Conservation (phyloP, 768 basidiomycete genomes). For the Tulasnella calospora region DNA sequence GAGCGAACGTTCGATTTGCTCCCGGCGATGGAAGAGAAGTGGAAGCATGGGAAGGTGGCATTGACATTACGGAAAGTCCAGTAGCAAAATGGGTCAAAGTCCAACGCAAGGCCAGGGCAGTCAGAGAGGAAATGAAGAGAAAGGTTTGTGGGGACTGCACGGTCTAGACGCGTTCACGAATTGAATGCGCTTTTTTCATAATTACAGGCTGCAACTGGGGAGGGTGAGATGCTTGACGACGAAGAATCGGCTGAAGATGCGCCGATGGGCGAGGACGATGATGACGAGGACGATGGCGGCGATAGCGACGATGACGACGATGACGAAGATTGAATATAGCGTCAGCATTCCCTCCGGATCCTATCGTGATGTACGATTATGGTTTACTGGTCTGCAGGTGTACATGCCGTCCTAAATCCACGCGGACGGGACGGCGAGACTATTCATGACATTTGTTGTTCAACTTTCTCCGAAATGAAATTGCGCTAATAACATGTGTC, state of each 20-base stretch:
- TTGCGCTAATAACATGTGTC: not conserved
- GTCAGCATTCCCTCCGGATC: no score
- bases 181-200: not conserved
- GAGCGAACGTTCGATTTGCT: slow-evolving; percentile 66
- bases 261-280: not conserved
- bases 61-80: slow-evolving; percentile 60
- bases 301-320: not conserved
- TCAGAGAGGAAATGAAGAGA: slow-evolving; percentile 50
- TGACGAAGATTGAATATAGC: not conserved
- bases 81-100: slow-evolving; percentile 77
- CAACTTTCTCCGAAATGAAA: not conserved
- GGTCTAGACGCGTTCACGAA: not conserved
- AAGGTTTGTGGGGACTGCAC: slow-evolving; percentile 48
- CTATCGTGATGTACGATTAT: not conserved
- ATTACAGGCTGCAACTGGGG: slow-evolving; percentile 12
- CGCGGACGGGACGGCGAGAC: not conserved
- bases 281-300: not conserved
- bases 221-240: slow-evolving; percentile 12
- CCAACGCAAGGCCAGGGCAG: slow-evolving; percentile 70
- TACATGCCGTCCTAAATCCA: not conserved
- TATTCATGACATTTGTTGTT: not conserved
- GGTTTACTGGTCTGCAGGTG: not conserved
- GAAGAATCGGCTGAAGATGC: not conserved
- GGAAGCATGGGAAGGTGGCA: slow-evolving; percentile 64
- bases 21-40: slow-evolving; percentile 69